Percentiles rank a stretch among this genome's conserved stretches.
Evolutionary conservation across 208 protist genomes (phyloP).

Genomic region (Wallacemonas sp.): DNA sequence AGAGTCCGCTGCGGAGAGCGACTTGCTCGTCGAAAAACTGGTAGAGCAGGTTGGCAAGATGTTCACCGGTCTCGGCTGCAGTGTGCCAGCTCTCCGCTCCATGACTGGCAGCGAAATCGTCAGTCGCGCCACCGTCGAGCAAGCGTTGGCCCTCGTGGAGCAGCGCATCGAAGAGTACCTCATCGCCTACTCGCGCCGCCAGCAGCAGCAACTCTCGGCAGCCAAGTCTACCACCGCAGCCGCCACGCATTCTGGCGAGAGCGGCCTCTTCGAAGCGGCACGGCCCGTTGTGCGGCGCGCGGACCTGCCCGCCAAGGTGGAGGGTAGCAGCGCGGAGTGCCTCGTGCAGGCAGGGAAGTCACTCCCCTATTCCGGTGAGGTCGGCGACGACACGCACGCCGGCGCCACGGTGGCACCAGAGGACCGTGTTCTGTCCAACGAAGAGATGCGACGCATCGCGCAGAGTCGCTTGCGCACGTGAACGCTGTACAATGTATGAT

Average conservation of each 20-base stretch:
- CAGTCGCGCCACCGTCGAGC: conserved; percentile 27
- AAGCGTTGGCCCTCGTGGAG: conserved; percentile 64
- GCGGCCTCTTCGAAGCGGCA: conserved; percentile 20
- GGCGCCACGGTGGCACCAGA: neutral
- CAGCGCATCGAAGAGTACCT: conserved; percentile 82
- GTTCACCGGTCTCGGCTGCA: conserved; percentile 56
- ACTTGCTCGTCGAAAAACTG: conserved; percentile 25
- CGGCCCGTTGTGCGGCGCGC: conserved; percentile 41
- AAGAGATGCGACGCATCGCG: conserved; percentile 3
- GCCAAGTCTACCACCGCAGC: neutral
- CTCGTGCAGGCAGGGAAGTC: conserved; percentile 2
- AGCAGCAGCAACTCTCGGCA: conserved; percentile 23
- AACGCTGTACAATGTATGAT: neutral
- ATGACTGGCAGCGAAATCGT: conserved; percentile 33
- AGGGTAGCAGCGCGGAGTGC: neutral
- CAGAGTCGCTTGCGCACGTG: neutral
- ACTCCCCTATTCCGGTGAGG: conserved; percentile 44
- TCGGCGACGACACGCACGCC: neutral
- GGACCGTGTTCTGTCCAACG: neutral
- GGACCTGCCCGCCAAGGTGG: conserved; percentile 29
- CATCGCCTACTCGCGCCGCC: conserved; percentile 30
- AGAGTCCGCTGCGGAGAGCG: conserved; percentile 24
- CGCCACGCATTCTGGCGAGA: neutral
- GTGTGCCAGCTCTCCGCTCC: conserved; percentile 21
- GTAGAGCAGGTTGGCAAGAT: conserved; percentile 35